Conservation (phyloP, 768 basidiomycete genomes). For the Crepidotus variabilis region DNA sequence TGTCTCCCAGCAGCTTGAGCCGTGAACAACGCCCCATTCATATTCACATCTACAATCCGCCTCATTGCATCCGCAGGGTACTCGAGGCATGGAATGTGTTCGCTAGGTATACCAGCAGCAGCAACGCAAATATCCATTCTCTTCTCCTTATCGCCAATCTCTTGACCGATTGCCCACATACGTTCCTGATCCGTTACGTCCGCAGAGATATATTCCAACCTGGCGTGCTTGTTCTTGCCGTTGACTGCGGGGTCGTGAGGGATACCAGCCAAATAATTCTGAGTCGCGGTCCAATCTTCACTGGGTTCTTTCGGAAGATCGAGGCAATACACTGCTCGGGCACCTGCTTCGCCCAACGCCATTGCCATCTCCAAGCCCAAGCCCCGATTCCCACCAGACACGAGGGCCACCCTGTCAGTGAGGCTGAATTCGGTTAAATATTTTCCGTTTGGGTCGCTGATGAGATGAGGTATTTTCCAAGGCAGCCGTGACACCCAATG, state of each 20-base stretch:
- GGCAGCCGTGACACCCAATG: constrained; percentile 19
- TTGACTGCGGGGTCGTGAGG: constrained; percentile 21
- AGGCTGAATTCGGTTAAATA: constrained; percentile 60
- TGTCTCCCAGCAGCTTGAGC: constrained; percentile 64
- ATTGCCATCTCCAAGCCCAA: constrained; percentile 85
- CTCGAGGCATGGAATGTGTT: constrained; percentile 58
- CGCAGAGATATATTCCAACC: constrained; percentile 57
- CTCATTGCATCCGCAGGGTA: constrained; percentile 40
- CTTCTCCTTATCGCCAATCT: constrained; percentile 63
- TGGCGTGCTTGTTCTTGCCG: constrained; percentile 36
- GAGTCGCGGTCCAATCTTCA: constrained; percentile 52
- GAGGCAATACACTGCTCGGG: constrained; percentile 64
- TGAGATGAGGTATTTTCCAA: constrained; percentile 11
- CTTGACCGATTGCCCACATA: constrained; percentile 52
- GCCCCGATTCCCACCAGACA: constrained; percentile 64
- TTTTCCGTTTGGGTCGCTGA: neutral
- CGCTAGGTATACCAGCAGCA: constrained; percentile 69
- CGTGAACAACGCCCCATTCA: constrained; percentile 58
- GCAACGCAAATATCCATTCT: constrained; percentile 76
- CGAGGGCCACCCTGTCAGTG: constrained; percentile 52
- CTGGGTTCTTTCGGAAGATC: constrained; percentile 57
- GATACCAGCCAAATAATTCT: constrained; percentile 30
- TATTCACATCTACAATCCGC: constrained; percentile 68
- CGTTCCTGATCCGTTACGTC: constrained; percentile 63
- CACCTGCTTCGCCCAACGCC: constrained; percentile 69